Conservation (phyloP, 345 rosid species). For the Boechera divaricarpa region DNA sequence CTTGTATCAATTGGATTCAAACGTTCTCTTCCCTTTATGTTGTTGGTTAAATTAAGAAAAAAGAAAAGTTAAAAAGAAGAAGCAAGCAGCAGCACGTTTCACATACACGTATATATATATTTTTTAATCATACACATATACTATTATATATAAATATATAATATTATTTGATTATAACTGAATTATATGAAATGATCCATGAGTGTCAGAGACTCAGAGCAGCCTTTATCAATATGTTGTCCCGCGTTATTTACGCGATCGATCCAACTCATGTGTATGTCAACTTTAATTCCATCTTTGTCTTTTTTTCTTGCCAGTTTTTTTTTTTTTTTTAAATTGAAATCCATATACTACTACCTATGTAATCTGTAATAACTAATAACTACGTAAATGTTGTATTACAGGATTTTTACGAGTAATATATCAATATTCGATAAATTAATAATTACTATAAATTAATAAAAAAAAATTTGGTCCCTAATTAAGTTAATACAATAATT, state of each 20-base stretch:
- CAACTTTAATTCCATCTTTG: conserved; percentile 40
- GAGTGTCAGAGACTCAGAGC: conserved; percentile 45
- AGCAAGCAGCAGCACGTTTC: not conserved
- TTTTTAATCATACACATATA: not conserved
- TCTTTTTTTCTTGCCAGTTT: conserved; percentile 5
- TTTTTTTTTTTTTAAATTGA: not conserved
- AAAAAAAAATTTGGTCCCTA: no score
- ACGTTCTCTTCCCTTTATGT: not conserved
- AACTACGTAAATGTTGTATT: no score
- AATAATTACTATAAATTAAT: no score
- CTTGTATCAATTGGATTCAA: not conserved
- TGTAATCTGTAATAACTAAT: no score
- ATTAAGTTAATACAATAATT: no score
- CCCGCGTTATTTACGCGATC: conserved; percentile 47
- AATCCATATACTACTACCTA: not conserved
- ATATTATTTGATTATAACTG: not conserved
- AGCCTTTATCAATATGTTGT: conserved; percentile 45
- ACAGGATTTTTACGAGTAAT: no score
- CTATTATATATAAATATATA: not conserved
- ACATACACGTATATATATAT: not conserved
- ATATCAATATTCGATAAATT: no score
- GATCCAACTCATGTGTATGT: conserved; percentile 25
- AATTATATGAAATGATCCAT: conserved; percentile 40
- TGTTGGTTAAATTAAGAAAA: not conserved
- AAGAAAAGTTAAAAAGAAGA: no score